phyloP scores from a whole-genome alignment of 1,284 basidiomycete genomes.

The Boletus nobilissimus region DNA sequence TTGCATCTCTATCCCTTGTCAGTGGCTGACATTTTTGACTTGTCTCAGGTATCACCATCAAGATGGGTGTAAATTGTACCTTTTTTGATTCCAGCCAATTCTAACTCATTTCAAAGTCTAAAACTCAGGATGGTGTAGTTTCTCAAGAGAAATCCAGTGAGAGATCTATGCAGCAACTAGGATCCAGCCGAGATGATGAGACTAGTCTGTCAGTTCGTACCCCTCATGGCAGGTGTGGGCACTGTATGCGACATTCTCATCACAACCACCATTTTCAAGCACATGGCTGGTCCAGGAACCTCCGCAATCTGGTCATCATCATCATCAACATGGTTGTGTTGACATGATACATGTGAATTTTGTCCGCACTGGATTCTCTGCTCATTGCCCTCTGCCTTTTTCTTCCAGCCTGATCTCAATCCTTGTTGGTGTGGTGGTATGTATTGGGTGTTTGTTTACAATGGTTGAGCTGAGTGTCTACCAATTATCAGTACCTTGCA shows the following conservation, averaged over 20 bases:
- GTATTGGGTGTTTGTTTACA: neutral
- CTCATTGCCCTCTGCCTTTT: neutral
- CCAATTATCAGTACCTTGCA: conserved; percentile 6
- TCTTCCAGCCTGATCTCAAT: conserved; percentile 22
- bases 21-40: neutral
- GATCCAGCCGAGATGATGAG: neutral
- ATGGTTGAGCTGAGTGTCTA: neutral
- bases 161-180: neutral
- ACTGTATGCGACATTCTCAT: conserved; percentile 28
- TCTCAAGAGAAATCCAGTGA: conserved; percentile 18
- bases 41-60: neutral
- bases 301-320: conserved; percentile 25
- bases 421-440: conserved; percentile 20
- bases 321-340: conserved; percentile 31
- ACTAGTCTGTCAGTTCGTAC: conserved; percentile 19
- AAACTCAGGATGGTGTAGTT: conserved; percentile 12
- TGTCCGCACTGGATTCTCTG: neutral
- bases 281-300: neutral
- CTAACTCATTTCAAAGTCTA: neutral
- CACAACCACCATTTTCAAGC: conserved; percentile 23
- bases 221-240: conserved; percentile 6
- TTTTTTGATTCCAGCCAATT: neutral
- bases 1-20: too few species aligned
- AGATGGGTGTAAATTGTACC: conserved; percentile 12
- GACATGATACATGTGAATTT: conserved; percentile 18